A percentile compares a stretch with the other conserved stretches of the same genome.
phyloP scores from a whole-genome alignment of 495 filamentous ascomycete species.

The Extremus antarcticus region DNA sequence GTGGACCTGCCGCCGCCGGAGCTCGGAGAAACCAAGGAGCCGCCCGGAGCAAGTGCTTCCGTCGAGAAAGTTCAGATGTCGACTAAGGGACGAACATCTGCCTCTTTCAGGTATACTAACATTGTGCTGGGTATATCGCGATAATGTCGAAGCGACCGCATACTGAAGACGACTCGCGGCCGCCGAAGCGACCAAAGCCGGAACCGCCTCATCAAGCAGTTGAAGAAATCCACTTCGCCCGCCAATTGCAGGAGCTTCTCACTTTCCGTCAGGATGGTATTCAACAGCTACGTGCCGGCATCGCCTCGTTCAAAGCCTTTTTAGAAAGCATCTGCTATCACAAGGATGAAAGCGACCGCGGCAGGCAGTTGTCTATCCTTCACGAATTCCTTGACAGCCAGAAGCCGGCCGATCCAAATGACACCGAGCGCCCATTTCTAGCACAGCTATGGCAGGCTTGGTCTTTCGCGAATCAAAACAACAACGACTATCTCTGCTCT shows the following conservation, averaged over 20 bases:
- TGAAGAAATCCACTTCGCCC: constrained; percentile 22
- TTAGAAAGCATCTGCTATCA: constrained; percentile 50
- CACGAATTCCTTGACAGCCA: constrained; percentile 62
- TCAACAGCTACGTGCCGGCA: constrained; percentile 21
- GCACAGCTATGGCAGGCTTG: constrained; percentile 68
- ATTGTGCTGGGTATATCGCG: neutral
- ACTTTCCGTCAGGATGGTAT: constrained; percentile 19
- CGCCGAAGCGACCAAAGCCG: constrained; percentile 14
- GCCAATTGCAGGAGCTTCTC: constrained; percentile 18
- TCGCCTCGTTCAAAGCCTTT: constrained; percentile 67
- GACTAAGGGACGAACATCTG: too few relatives aligned
- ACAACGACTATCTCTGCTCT: constrained; percentile 64
- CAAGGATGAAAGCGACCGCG: constrained; percentile 20
- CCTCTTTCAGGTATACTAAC: too few relatives aligned
- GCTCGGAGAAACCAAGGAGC: too few relatives aligned
- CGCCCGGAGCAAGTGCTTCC: too few relatives aligned
- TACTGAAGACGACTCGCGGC: constrained; percentile 2
- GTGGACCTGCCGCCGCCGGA: too few relatives aligned
- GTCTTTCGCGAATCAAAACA: constrained; percentile 59
- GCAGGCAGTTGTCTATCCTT: constrained; percentile 41
- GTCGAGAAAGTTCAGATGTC: too few relatives aligned
- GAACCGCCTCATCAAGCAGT: neutral
- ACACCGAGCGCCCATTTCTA: constrained; percentile 49
- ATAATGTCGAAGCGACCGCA: constrained; percentile 15
- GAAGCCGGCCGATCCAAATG: constrained; percentile 42